Evolutionary conservation across 2,329 filamentous ascomycete genomes (phyloP).

Genomic region (Dryadomyces quercivorus): DNA sequence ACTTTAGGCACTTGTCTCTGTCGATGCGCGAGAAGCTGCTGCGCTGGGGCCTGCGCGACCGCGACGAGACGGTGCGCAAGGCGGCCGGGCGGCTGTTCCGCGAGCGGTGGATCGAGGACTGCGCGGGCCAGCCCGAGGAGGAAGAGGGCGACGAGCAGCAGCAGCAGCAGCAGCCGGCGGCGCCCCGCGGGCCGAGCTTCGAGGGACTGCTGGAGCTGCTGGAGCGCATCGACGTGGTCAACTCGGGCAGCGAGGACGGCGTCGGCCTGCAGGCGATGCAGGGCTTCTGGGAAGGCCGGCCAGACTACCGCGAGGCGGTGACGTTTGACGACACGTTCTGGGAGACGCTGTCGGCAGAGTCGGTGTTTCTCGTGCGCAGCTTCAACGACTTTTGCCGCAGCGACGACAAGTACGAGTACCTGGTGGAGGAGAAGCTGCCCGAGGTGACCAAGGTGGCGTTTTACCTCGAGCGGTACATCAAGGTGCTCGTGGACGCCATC

Average conservation of each 20-base stretch:
- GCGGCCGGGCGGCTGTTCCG: slow-evolving; percentile 82
- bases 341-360: slow-evolving; percentile 72
- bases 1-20: slow-evolving; percentile 86
- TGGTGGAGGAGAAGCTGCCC: slow-evolving; percentile 86
- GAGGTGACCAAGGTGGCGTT: slow-evolving; percentile 88
- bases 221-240: slow-evolving; percentile 86
- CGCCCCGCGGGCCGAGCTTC: slow-evolving; percentile 46
- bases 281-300: slow-evolving; percentile 88
- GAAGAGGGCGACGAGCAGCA: slow-evolving; percentile 31
- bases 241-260: slow-evolving; percentile 79
- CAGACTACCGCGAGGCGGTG: slow-evolving; percentile 65
- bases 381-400: slow-evolving; percentile 88
- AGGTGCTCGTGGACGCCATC: slow-evolving; percentile 52
- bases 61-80: slow-evolving; percentile 88
- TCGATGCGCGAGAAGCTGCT: slow-evolving; percentile 93
- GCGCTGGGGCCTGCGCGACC: slow-evolving; percentile 85
- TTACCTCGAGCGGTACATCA: slow-evolving; percentile 71
- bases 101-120: slow-evolving; percentile 97
- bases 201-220: slow-evolving; percentile 82
- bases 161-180: slow-evolving; percentile 24
- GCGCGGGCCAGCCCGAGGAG: slow-evolving; percentile 51
- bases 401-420: slow-evolving; percentile 58
- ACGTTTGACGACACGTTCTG: slow-evolving; percentile 65
- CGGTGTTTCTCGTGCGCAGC: slow-evolving; percentile 78
- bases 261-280: slow-evolving; percentile 90